Evolutionary conservation across 345 rosid species (phyloP).

Genomic region (Eucalyptus marginata): DNA sequence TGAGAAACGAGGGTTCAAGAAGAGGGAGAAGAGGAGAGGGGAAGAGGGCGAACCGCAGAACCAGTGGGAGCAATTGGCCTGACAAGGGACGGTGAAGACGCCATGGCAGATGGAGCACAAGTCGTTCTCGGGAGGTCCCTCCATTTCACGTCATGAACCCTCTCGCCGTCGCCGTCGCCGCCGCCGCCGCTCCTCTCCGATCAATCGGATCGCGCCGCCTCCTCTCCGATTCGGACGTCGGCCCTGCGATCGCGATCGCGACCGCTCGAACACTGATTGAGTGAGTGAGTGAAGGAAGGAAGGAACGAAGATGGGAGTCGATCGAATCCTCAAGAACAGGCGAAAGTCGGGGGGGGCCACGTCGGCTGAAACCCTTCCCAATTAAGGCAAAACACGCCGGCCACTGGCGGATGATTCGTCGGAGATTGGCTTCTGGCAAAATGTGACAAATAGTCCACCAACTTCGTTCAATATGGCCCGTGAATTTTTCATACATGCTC

Average conservation of each 20-base stretch:
- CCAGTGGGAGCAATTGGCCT: slow-evolving; percentile 98
- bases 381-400: neutral
- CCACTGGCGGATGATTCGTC: neutral
- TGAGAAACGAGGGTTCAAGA: neutral
- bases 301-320: neutral
- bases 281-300: neutral
- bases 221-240: neutral
- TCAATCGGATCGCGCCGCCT: neutral
- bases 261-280: neutral
- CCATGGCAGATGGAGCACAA: slow-evolving; percentile 75
- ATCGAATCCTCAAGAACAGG: neutral
- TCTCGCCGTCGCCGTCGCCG: neutral
- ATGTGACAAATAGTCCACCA: neutral
- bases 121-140: slow-evolving; percentile 59
- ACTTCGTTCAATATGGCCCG: rapidly evolving
- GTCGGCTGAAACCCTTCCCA: neutral
- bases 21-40: neutral
- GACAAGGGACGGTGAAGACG: slow-evolving; percentile 59
- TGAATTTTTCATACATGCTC: neutral
- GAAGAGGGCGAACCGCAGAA: slow-evolving; percentile 51
- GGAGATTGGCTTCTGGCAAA: too few species aligned
- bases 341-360: neutral
- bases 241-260: neutral
- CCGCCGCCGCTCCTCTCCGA: neutral
- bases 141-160: slow-evolving; percentile 19